Conservation (phyloP, 192 early-diverging fungal genomes). For the Linnemannia hyalina region DNA sequence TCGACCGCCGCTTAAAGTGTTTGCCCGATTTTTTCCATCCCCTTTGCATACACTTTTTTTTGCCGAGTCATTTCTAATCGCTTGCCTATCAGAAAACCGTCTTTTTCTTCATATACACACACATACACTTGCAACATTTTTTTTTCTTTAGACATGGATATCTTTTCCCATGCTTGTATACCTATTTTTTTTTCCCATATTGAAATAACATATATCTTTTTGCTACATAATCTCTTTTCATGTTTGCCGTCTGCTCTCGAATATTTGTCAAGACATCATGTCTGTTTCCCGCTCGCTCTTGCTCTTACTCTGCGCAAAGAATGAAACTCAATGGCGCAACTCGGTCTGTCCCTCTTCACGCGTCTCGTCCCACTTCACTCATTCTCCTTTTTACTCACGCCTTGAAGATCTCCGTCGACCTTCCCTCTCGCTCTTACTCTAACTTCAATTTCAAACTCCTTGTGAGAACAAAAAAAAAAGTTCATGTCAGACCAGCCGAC, state of each 20-base stretch:
- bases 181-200: not conserved
- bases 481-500: too few species aligned
- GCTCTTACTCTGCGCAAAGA: not conserved
- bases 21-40: not conserved
- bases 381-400: not conserved
- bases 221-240: not conserved
- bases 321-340: not conserved
- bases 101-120: constrained; percentile 2
- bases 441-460: constrained; percentile 5
- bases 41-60: not conserved
- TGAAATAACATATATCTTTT: not conserved
- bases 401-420: not conserved
- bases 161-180: not conserved
- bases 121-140: not conserved
- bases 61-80: not conserved
- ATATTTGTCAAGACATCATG: too few species aligned
- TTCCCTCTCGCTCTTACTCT: not conserved
- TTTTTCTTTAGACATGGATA: not conserved
- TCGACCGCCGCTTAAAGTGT: constrained; percentile 13
- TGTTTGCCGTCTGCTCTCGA: not conserved
- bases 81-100: not conserved
- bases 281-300: not conserved
- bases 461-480: not conserved
- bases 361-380: not conserved
- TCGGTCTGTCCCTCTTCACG: not conserved